Percentiles rank a stretch among this genome's conserved stretches.
These are phyloP conservation scores for Euryodendron excelsum DNA, from an alignment of 148 eudicot species.

Conservation along the genomic window DNA sequence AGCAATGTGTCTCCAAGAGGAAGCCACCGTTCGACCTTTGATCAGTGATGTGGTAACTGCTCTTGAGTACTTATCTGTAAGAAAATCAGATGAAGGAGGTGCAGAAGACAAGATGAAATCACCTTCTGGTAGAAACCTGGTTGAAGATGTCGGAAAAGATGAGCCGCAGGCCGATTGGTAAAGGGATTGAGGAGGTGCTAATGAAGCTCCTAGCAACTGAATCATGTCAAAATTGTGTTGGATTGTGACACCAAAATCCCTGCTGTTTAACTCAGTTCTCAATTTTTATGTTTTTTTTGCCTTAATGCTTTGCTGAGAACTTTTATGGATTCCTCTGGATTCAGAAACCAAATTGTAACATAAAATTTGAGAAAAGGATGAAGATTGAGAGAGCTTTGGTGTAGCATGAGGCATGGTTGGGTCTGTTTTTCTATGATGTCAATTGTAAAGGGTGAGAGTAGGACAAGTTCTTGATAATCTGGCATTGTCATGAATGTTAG, in stretches of 20 bases:
- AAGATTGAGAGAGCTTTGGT: not conserved
- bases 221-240: too few relatives aligned
- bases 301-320: too few relatives aligned
- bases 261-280: not conserved
- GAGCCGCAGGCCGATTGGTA: not conserved
- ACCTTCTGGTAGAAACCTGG: not conserved
- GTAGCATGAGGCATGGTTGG: too few relatives aligned
- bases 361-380: not conserved
- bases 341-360: too few relatives aligned
- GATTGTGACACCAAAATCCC: not conserved
- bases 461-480: too few relatives aligned
- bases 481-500: too few relatives aligned
- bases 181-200: not conserved
- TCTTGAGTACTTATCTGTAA: constrained; percentile 46
- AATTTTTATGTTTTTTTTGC: too few relatives aligned
- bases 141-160: not conserved
- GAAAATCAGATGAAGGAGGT: constrained; percentile 19
- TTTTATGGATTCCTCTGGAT: too few relatives aligned
- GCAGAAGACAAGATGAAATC: constrained; percentile 9
- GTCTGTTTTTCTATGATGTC: too few relatives aligned
- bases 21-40: constrained; percentile 57
- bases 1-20: constrained; percentile 93
- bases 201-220: not conserved
- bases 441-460: too few relatives aligned
- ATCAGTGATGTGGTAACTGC: constrained; percentile 80